Conservation (phyloP, 2,329 filamentous ascomycete genomes). For the Ophiostoma australiae region DNA sequence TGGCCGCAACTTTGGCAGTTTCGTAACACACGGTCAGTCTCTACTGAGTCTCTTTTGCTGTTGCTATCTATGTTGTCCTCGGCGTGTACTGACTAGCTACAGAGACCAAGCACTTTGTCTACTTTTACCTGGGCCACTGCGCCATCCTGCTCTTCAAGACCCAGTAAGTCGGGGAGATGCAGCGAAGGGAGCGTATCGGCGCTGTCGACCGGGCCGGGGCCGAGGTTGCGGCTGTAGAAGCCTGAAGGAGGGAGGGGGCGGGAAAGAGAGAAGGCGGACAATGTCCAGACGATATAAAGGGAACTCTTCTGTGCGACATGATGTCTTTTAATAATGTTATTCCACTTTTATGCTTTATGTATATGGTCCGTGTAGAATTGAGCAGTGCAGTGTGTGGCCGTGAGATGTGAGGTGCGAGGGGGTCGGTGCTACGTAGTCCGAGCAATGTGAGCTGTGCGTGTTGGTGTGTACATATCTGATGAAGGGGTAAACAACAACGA, state of each 20-base stretch:
- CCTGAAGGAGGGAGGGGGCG: not conserved
- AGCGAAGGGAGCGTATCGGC: not conserved
- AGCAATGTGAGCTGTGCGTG: no score
- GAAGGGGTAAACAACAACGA: no score
- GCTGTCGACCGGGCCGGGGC: not conserved
- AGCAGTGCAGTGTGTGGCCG: not conserved
- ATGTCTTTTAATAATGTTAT: not conserved
- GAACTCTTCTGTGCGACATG: slow-evolving; percentile 3
- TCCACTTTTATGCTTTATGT: not conserved
- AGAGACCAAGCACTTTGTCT: slow-evolving; percentile 99
- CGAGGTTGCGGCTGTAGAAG: not conserved
- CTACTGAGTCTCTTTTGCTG: slow-evolving; percentile 1
- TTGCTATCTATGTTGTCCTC: not conserved
- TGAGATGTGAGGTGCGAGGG: no score
- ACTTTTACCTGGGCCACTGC: slow-evolving; percentile 98
- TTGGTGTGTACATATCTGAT: no score
- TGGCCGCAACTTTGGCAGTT: slow-evolving; percentile 96
- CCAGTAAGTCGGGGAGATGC: slow-evolving; percentile 53
- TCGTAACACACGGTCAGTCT: slow-evolving; percentile 88
- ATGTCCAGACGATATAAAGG: not conserved
- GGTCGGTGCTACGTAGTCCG: no score
- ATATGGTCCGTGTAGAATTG: not conserved
- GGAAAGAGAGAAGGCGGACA: not conserved
- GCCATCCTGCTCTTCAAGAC: slow-evolving; percentile 99
- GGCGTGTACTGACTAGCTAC: not conserved